Evolutionary conservation across 768 basidiomycete species (phyloP).

Genomic region (Tephrocybe sp.): DNA sequence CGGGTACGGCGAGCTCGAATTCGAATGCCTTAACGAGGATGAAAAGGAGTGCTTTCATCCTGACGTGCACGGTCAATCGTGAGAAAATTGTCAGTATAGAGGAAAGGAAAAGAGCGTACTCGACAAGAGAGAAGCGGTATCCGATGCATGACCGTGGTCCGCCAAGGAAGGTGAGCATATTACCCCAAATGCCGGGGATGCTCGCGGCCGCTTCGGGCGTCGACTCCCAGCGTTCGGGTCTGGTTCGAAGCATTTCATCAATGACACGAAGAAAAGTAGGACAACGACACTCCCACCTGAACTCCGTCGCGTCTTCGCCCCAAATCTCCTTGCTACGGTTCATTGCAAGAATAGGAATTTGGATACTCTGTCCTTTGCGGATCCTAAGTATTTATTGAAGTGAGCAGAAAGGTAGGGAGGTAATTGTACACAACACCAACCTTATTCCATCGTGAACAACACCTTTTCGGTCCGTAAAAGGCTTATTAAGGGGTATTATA

Average conservation of each 20-base stretch:
- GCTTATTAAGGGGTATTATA: slow-evolving; percentile 48
- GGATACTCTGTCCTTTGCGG: slow-evolving; percentile 43
- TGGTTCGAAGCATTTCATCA: slow-evolving; percentile 23
- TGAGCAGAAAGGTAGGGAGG: background rate
- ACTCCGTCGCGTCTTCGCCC: slow-evolving; percentile 63
- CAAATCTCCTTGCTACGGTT: slow-evolving; percentile 56
- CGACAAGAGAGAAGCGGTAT: slow-evolving; percentile 59
- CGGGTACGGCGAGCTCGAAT: slow-evolving; percentile 54
- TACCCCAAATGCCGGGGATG: slow-evolving; percentile 63
- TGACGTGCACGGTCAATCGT: too few relatives aligned
- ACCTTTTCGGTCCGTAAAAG: slow-evolving; percentile 45
- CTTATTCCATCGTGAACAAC: slow-evolving; percentile 35
- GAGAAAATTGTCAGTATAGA: background rate
- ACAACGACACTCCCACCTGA: slow-evolving; percentile 41
- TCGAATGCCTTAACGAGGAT: slow-evolving; percentile 52
- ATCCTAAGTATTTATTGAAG: slow-evolving; percentile 21
- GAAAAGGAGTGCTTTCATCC: slow-evolving; percentile 43
- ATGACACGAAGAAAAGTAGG: background rate
- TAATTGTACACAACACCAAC: slow-evolving; percentile 21
- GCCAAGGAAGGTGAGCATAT: slow-evolving; percentile 61
- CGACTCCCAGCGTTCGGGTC: slow-evolving; percentile 65
- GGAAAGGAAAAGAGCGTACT: slow-evolving; percentile 31
- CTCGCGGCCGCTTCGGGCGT: slow-evolving; percentile 40
- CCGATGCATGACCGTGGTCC: slow-evolving; percentile 70
- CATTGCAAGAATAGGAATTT: slow-evolving; percentile 52